Base-by-base conservation (phyloP, 345 rosid genomes). In the Populus ilicifolia region DNA sequence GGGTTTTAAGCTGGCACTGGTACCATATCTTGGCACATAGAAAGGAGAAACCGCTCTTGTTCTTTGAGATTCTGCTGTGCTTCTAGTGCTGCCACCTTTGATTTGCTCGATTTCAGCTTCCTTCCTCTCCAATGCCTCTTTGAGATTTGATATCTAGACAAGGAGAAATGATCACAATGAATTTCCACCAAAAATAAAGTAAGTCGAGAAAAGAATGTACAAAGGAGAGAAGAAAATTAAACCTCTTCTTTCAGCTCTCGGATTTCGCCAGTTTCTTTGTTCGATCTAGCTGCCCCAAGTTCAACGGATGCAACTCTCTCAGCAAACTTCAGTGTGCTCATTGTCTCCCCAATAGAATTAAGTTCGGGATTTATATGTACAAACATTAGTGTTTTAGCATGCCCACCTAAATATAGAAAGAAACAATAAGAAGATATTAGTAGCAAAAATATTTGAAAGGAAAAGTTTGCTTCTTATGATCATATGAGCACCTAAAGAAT, bases 201-300 rank as follows among this genome's bases (percentile, higher is more conserved):
- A 14, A 38, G 6, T 27, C 50, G 38, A 12, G 63, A 18, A 20
- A 56, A 61, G 67, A 68, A 64, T 67, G 72, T 27, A 71, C n/a
- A 18, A 38, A 74, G 43, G 52, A 76, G 66, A 8, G 67, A 21
- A 66, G 69, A 43, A 72, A 75, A 66, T 30, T 6, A 67, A 73
- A 93, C 99, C 99, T 96, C 98, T 61, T 93, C 99, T 72, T 91
- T 96, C 62, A 96, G 94, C 72, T 93, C 92, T 75, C 92, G 87
- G 27, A 93, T 89, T 82, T 96, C 97, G 18, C 98, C 97, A 38
- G 91, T 90, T 86, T 96, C 99, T 80, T 93, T 96, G 83, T 96
- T 96, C 18, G 97, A 85, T 67, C 87, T 82, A 79, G 99, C 99
- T 67, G 99, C 97, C 25, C 99, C 99, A 9, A 96, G 95, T 78